Base-by-base conservation (phyloP, 345 rosid genomes). In the Arabis alpina region DNA sequence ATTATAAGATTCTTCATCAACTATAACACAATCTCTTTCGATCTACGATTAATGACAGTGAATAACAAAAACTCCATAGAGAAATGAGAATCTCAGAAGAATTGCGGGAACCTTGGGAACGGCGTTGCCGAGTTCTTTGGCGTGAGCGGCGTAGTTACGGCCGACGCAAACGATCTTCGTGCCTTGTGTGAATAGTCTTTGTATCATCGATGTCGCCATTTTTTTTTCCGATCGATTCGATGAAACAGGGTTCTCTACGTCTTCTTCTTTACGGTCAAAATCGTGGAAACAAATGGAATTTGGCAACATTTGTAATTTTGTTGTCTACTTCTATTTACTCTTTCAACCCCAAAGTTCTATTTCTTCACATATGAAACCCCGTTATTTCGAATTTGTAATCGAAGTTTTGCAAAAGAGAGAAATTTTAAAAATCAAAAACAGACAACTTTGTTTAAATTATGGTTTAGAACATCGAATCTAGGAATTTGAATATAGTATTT, bases 51-150 rank as follows among this genome's bases (percentile, higher is more conserved):
- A 19, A 19, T 19, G 23, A 19, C 23, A 19, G 23, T 19, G 23
- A 3, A 32, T 8, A 8, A 37, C 13, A 15, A 14, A 64, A 64
- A 44, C n/a, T 6, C 6, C 36, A 2, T 40, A 25, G 23, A 19
- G 23, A 19, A 19, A 19, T 19, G 23, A 19, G 23, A 19, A 19
- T 19, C 23, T 19, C 23, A 19, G 23, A 19, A 19, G 23, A 19
- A 19, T 19, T 19, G 23, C 0, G 1, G 23, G 23, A 19, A 19
- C 23, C 92, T 89, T 89, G 41, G 99, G 96, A 34, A 94, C 93
- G 71, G 99, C 93, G 90, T 94, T 91, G 77, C 98, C 99, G 41
- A 94, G 93, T 27, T 94, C 99, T 75, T 86, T 88, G 76, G 99
- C 93, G 76, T 94, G 99, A 37, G 99, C 97, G 47, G 88, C 90